Evolutionary conservation across 805 yeast genomes (phyloP).

Genomic region (Clavispora carvajalis): DNA sequence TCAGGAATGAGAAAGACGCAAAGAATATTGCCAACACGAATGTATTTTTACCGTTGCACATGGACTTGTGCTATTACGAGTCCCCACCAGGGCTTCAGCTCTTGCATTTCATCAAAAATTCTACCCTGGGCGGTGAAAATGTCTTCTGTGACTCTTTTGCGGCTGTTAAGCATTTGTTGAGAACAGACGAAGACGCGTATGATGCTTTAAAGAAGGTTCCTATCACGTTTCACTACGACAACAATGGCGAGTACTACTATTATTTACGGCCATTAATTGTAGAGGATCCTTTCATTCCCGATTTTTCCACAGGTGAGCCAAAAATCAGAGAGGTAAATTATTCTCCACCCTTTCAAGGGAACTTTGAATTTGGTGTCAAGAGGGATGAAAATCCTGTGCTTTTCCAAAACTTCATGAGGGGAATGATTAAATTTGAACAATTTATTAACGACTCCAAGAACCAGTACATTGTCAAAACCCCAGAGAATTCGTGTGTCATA

Average conservation of each 20-base stretch:
- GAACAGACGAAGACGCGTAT: constrained; percentile 57
- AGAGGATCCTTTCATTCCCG: constrained; percentile 30
- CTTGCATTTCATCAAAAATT: constrained; percentile 53
- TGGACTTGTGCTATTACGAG: constrained; percentile 73
- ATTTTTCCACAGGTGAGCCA: constrained; percentile 26
- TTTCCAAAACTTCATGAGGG: constrained; percentile 54
- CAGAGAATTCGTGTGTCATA: constrained; percentile 57
- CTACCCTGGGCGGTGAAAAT: constrained; percentile 62
- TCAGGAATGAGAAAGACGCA: constrained; percentile 44
- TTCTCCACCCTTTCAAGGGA: constrained; percentile 83
- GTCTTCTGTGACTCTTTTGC: constrained; percentile 65
- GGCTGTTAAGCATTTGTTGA: constrained; percentile 54
- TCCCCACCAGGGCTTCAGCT: constrained; percentile 78
- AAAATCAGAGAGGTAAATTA: constrained; percentile 57
- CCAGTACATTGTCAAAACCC: constrained; percentile 49
- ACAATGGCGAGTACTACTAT: constrained; percentile 56
- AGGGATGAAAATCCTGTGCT: constrained; percentile 24
- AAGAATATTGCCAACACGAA: constrained; percentile 68
- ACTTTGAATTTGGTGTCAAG: constrained; percentile 56
- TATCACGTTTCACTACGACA: constrained; percentile 62
- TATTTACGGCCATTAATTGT: constrained; percentile 59
- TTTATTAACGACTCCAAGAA: constrained; percentile 48
- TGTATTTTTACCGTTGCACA: constrained; percentile 63
- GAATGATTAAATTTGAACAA: constrained; percentile 55
- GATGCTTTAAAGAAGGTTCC: constrained; percentile 59